Evolutionary conservation across 164 flowering plant species (phyloP).

Genomic region (Magnolia changhungtana): DNA sequence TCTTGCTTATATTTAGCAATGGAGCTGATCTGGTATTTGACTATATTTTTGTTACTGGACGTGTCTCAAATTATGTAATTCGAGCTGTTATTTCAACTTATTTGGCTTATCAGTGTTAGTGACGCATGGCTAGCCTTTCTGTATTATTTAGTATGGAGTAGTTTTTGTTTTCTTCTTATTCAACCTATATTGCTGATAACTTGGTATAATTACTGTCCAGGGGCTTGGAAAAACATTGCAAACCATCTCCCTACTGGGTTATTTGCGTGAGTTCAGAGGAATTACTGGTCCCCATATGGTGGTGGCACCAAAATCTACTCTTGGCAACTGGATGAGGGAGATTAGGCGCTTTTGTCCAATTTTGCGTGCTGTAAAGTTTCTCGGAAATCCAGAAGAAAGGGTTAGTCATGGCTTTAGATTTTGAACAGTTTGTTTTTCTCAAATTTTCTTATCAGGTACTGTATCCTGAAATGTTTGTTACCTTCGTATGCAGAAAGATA

Average conservation of each 20-base stretch:
- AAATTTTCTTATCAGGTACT: background rate
- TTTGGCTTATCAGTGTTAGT: background rate
- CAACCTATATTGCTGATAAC: background rate
- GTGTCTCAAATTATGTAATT: background rate
- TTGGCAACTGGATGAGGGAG: constrained; percentile 99
- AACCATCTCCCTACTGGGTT: constrained; percentile 89
- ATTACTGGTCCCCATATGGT: constrained; percentile 99
- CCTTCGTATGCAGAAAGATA: constrained; percentile 62
- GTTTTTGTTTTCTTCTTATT: background rate
- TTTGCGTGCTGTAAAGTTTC: constrained; percentile 88
- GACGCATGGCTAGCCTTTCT: background rate
- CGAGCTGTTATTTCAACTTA: no score
- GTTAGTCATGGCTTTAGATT: constrained; percentile 29
- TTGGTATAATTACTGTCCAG: constrained; percentile 33
- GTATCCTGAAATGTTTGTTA: background rate
- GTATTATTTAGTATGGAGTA: no score
- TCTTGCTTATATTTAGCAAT: background rate
- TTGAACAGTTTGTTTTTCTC: constrained; percentile 2
- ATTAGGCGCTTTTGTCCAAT: constrained; percentile 88
- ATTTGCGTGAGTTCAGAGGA: constrained; percentile 93
- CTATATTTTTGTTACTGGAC: background rate
- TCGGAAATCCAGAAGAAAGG: constrained; percentile 99
- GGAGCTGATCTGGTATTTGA: background rate
- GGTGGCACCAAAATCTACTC: constrained; percentile 99
- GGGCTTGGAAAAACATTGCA: constrained; percentile 99